phyloP scores from a whole-genome alignment of 2,329 filamentous ascomycete genomes.

The Alternaria postmessia region DNA sequence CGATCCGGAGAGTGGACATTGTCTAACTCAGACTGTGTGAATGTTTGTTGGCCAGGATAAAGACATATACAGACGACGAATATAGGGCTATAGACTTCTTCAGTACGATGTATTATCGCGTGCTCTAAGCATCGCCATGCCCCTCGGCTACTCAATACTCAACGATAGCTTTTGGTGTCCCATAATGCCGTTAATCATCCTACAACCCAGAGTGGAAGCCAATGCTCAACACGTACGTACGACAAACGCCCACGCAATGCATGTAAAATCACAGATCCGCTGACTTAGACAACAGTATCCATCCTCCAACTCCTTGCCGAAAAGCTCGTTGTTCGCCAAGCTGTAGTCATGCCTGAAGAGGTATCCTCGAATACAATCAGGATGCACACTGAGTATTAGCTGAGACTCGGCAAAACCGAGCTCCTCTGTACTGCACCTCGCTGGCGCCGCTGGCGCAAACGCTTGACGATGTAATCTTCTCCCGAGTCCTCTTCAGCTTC shows the following conservation, averaged over 20 bases:
- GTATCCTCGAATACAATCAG: too few species aligned
- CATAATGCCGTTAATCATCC: constrained; percentile 6
- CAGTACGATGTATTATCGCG: not conserved
- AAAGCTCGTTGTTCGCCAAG: not conserved
- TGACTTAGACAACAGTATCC: not conserved
- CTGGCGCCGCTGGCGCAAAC: not conserved
- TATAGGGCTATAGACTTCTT: not conserved
- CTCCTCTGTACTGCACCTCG: not conserved
- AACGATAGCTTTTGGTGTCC: constrained; percentile 7
- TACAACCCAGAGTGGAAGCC: not conserved
- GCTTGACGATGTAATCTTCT: not conserved
- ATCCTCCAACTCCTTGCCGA: not conserved
- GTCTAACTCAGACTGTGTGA: not conserved
- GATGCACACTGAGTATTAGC: not conserved
- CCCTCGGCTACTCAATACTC: not conserved
- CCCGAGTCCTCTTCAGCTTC: not conserved
- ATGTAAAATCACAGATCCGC: not conserved
- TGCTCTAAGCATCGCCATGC: not conserved
- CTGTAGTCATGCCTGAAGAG: not conserved
- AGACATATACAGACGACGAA: not conserved
- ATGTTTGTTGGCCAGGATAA: not conserved
- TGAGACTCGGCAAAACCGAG: too few species aligned
- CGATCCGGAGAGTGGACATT: not conserved
- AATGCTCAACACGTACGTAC: not conserved
- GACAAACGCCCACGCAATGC: constrained; percentile 19